These are phyloP conservation scores for Marsdenia floribunda DNA, from an alignment of 257 asterid genomes.

Conservation along the genomic window DNA sequence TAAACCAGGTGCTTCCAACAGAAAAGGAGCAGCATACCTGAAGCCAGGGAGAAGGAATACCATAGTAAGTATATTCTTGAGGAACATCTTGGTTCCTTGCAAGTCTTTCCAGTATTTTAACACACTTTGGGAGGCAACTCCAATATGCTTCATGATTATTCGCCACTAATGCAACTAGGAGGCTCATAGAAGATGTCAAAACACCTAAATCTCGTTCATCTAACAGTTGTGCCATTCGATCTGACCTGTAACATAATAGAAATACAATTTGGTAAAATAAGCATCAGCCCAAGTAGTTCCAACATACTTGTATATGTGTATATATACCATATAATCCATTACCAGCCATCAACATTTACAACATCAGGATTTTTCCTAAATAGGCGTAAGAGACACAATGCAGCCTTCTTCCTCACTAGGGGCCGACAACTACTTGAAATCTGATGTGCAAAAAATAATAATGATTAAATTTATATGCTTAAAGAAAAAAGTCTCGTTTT, in stretches of 20 bases:
- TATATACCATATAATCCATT: constrained; percentile 7
- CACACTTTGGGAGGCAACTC: constrained; percentile 98
- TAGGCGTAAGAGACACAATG: constrained; percentile 91
- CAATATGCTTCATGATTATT: constrained; percentile 93
- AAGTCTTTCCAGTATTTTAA: constrained; percentile 83
- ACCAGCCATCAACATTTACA: constrained; percentile 99
- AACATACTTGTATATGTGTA: not conserved
- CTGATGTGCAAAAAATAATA: constrained; percentile 33
- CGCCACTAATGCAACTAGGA: constrained; percentile 90
- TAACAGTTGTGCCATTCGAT: constrained; percentile 90
- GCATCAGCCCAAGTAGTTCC: not conserved
- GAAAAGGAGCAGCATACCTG: constrained; percentile 58
- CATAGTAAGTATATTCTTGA: constrained; percentile 96
- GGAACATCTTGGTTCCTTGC: constrained; percentile 94
- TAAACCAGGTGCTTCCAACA: not conserved
- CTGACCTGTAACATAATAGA: constrained; percentile 65
- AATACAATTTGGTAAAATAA: constrained; percentile 11
- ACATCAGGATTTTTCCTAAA: constrained; percentile 95
- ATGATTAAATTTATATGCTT: too few relatives aligned
- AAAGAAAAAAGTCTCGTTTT: too few relatives aligned
- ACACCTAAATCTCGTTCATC: constrained; percentile 99
- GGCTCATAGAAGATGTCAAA: constrained; percentile 96
- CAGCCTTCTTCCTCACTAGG: constrained; percentile 99
- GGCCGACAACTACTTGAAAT: constrained; percentile 97
- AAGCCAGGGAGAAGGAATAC: constrained; percentile 99